These are phyloP conservation scores for Cystofilobasidium capitatum DNA, from an alignment of 768 basidiomycete genomes.

Conservation along the genomic window DNA sequence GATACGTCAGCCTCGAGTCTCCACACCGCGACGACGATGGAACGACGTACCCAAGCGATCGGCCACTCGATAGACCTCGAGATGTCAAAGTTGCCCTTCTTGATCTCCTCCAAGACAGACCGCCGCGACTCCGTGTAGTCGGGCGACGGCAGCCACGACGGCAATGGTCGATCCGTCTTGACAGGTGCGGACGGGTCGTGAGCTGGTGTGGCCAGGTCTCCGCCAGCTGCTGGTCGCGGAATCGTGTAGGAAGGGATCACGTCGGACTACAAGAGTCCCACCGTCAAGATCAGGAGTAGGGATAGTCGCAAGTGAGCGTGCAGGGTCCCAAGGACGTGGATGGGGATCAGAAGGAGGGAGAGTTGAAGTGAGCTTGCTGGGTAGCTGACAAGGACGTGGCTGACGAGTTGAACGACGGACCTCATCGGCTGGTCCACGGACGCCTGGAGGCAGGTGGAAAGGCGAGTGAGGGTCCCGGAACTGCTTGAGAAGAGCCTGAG, in stretches of 20 bases:
- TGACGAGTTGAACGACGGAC: not conserved
- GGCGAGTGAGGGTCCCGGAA: constrained; percentile 18
- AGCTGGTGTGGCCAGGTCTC: not conserved
- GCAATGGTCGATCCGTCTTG: constrained; percentile 6
- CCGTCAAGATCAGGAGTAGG: too few species aligned
- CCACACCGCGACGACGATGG: too few species aligned
- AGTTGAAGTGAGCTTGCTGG: not conserved
- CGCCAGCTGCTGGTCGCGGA: not conserved
- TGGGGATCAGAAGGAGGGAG: not conserved
- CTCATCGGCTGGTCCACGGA: constrained; percentile 19
- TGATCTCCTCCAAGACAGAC: constrained; percentile 10
- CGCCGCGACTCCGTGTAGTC: constrained; percentile 10
- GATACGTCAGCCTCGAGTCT: too few species aligned
- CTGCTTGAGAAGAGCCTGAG: constrained; percentile 19
- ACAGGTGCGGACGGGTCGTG: not conserved
- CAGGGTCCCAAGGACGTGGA: too few species aligned
- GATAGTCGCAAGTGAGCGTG: too few species aligned
- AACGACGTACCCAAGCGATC: constrained; percentile 15
- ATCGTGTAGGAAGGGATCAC: not conserved
- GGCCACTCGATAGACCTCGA: constrained; percentile 17
- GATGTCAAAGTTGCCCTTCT: constrained; percentile 8
- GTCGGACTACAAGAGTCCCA: too few species aligned
- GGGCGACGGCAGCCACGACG: not conserved
- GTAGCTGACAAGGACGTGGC: not conserved
- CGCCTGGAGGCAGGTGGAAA: constrained; percentile 23